Evolutionary conservation across 2,329 filamentous ascomycete genomes (phyloP).

Genomic region (Paecilomyces dactylethromorphus): DNA sequence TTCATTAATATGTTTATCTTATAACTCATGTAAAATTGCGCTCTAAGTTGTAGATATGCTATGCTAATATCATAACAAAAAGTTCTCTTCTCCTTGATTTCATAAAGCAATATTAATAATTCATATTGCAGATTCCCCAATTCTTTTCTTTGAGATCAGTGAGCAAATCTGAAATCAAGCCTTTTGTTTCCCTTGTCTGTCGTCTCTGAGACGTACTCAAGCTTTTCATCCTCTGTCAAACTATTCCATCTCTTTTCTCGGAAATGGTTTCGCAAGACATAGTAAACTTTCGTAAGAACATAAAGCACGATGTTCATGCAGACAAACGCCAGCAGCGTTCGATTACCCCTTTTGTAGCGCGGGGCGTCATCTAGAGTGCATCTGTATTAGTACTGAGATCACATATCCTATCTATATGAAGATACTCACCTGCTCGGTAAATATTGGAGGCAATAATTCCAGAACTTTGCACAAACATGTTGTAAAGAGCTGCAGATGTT

Average conservation of each 20-base stretch:
- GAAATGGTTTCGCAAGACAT: constrained; percentile 20
- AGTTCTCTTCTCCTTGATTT: too few species aligned
- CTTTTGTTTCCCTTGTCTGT: constrained; percentile 27
- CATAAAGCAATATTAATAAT: background rate
- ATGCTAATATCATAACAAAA: too few species aligned
- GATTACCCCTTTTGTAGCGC: constrained; percentile 47
- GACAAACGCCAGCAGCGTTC: constrained; percentile 43
- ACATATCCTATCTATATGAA: background rate
- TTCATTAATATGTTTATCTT: too few species aligned
- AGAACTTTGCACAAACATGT: constrained; percentile 32
- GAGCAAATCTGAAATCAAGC: constrained; percentile 29
- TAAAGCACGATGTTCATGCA: constrained; percentile 35
- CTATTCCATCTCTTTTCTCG: constrained; percentile 23
- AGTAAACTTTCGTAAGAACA: constrained; percentile 23
- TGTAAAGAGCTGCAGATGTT: constrained; percentile 42
- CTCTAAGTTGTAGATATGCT: too few species aligned
- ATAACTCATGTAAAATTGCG: too few species aligned
- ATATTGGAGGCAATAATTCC: constrained; percentile 30
- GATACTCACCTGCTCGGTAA: constrained; percentile 14
- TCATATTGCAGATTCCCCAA: background rate
- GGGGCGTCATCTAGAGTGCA: constrained; percentile 35
- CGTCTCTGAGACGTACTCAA: constrained; percentile 23
- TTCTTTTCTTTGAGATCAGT: constrained; percentile 10
- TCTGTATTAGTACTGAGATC: background rate
- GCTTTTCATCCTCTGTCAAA: constrained; percentile 21